Base-by-base conservation (phyloP, 306 rosid species). In the Castanea mollissima region DNA sequence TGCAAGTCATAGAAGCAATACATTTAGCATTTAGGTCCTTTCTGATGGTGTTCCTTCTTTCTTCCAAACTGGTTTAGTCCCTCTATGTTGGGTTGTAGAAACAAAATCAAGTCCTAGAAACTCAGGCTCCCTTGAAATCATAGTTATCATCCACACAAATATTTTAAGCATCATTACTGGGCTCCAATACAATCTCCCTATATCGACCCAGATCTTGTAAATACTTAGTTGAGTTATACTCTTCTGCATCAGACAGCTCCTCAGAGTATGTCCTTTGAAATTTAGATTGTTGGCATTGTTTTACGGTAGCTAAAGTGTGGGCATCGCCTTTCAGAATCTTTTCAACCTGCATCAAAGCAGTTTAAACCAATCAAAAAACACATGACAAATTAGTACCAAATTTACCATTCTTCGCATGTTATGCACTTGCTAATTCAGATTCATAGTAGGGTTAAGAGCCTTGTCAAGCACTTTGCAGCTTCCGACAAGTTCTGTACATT, bases 221-320 rank as follows among this genome's bases (percentile, higher is more conserved):
- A 29, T 79, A 71, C 82, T 91, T 90, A 2, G 97, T 96, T 56
- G 94, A 91, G 87, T 93, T 91, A 82, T 89, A 91, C 82, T 93
- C 98, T 69, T 91, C 97, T 85, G 97, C 94, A 79, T 93, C 97
- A 0, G 77, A 76, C 21, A 93, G 91, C 85, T 96, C 97, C 83
- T 77, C 94, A 5, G 98, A 93, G 76, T 87, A 93, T 16, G 97
- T 89, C 82, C 94, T 87, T 34, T 78, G 90, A 72, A 89, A 88
- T 75, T 83, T 90, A 18, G 93, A 84, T 72, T 76, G 89, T 14
- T 91, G 88, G 3, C 88, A 52, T n/a, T 76, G 83, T 75, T 78
- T 81, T 16, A 83, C 74, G 10, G 23, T 4, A 77, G 83, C 88
- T 81, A 82, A 71, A 49, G 81, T 31, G 7, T 38, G 79, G 74